Evolutionary conservation across 345 rosid genomes (phyloP).

Genomic region (Raphanus raphanistrum): DNA sequence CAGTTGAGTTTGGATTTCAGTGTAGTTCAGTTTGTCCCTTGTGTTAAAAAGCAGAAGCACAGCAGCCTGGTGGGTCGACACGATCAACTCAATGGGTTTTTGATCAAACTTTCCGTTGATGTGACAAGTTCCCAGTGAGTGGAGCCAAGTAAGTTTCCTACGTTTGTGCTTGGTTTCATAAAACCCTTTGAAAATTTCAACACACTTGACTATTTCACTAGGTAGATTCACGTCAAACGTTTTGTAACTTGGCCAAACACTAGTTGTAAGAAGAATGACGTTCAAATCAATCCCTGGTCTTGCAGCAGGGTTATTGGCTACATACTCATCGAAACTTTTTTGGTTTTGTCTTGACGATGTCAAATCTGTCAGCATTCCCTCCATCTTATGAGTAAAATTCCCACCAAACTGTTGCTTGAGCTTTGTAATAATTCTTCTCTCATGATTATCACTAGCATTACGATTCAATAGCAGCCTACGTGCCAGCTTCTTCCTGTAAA

Average conservation of each 20-base stretch:
- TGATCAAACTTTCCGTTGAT: constrained; percentile 56
- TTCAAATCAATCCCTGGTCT: not conserved
- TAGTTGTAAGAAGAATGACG: not conserved
- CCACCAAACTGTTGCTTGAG: not conserved
- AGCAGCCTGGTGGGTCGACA: constrained; percentile 81
- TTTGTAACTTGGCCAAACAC: not conserved
- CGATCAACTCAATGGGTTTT: constrained; percentile 54
- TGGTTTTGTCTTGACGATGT: not conserved
- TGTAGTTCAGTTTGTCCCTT: constrained; percentile 71
- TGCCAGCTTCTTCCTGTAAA: constrained; percentile 66
- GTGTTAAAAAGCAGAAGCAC: constrained; percentile 78
- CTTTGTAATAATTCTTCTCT: constrained; percentile 18
- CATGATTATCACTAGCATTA: constrained; percentile 67
- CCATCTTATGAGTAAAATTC: not conserved
- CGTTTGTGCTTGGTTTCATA: constrained; percentile 50
- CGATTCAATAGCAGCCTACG: constrained; percentile 63
- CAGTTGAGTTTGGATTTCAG: constrained; percentile 79
- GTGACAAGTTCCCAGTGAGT: constrained; percentile 61
- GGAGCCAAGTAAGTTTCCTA: constrained; percentile 67
- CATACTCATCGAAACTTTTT: not conserved
- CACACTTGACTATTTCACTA: constrained; percentile 51
- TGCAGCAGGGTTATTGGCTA: not conserved
- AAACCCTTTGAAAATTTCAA: constrained; percentile 56
- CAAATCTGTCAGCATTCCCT: not conserved
- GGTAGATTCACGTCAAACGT: not conserved